Percentiles rank a stretch among this genome's conserved stretches.
These are phyloP conservation scores for Stephania japonica DNA, from an alignment of 164 flowering plant genomes.

Conservation along the genomic window DNA sequence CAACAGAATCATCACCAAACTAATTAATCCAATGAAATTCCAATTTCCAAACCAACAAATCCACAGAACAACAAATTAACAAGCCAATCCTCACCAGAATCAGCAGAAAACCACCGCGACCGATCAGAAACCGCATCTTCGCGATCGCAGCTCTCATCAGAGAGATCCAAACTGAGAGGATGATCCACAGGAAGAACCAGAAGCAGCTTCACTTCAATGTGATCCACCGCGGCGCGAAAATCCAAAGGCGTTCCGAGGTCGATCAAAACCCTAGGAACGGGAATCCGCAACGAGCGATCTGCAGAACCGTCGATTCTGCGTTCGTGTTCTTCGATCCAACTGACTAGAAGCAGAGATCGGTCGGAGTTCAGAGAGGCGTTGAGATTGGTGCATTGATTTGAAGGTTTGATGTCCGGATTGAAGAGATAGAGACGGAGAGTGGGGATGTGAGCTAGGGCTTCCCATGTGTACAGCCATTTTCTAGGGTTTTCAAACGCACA, in stretches of 20 bases:
- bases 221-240: conserved; percentile 51
- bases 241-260: conserved; percentile 53
- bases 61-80: not conserved
- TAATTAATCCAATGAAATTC: not conserved
- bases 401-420: conserved; percentile 37
- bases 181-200: conserved; percentile 85
- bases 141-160: conserved; percentile 7
- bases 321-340: conserved; percentile 33
- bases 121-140: conserved; percentile 15
- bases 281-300: conserved; percentile 43
- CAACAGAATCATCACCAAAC: not conserved
- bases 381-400: conserved; percentile 37
- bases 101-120: conserved; percentile 35
- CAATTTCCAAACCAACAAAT: not conserved
- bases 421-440: conserved; percentile 63
- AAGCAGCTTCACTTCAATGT: conserved; percentile 69
- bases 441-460: conserved; percentile 67
- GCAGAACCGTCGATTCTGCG: not conserved
- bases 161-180: conserved; percentile 42
- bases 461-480: conserved; percentile 91
- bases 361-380: conserved; percentile 25
- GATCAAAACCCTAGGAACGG: conserved; percentile 65
- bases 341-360: conserved; percentile 33
- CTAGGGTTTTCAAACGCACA: conserved; percentile 39
- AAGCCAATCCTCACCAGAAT: conserved; percentile 41